Evolutionary conservation across 164 flowering plant genomes (phyloP).

Genomic region (Dillenia turbinata): DNA sequence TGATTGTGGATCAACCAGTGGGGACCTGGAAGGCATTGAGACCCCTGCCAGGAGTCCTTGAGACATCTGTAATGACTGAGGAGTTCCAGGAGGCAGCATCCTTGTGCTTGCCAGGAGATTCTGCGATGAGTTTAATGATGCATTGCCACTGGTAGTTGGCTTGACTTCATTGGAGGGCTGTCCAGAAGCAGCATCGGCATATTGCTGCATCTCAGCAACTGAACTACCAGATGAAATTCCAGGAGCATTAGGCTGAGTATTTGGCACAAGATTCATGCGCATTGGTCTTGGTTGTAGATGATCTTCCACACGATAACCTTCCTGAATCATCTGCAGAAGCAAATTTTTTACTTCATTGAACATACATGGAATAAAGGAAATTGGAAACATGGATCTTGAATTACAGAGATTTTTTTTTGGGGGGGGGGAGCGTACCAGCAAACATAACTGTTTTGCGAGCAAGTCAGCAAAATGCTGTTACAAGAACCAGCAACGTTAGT

Average conservation of each 20-base stretch:
- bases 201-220: constrained; percentile 50
- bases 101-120: constrained; percentile 37
- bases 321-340: constrained; percentile 65
- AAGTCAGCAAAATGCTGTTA: constrained; percentile 78
- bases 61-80: constrained; percentile 62
- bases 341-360: too few species aligned
- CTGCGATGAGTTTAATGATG: constrained; percentile 39
- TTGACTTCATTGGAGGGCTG: constrained; percentile 43
- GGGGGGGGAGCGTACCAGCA: constrained; percentile 53
- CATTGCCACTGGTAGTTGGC: constrained; percentile 28
- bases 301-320: constrained; percentile 60
- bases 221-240: constrained; percentile 28
- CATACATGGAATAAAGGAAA: not conserved
- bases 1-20: constrained; percentile 48
- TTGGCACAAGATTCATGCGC: constrained; percentile 24
- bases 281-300: constrained; percentile 51
- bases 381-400: not conserved
- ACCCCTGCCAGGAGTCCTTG: constrained; percentile 59
- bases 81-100: constrained; percentile 63
- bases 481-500: constrained; percentile 14
- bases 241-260: constrained; percentile 34
- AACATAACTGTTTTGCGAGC: constrained; percentile 61
- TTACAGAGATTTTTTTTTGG: not conserved
- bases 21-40: constrained; percentile 49
- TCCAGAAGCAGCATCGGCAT: constrained; percentile 42